Conservation (phyloP, 768 basidiomycete genomes). For the Dioszegia hungarica region DNA sequence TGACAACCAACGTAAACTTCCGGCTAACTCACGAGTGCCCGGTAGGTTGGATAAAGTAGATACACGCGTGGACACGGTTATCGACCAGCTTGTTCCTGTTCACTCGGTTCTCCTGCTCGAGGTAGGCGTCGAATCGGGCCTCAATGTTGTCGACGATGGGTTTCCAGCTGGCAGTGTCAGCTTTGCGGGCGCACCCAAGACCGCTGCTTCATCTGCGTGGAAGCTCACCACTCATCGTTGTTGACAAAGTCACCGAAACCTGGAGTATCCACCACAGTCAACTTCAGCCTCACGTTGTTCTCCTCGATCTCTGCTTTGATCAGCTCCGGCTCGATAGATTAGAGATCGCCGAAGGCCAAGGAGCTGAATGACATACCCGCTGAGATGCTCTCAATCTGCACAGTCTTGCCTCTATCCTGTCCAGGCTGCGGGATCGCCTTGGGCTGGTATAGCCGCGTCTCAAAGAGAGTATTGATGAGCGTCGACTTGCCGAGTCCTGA, state of each 20-base stretch:
- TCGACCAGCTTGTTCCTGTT: conserved; percentile 90
- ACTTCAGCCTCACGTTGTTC: conserved; percentile 88
- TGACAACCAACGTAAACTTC: conserved; percentile 52
- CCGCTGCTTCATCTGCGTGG: no score
- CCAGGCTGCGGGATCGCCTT: conserved; percentile 80
- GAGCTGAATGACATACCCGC: conserved; percentile 62
- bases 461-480: conserved; percentile 97
- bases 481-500: conserved; percentile 99
- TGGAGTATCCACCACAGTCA: conserved; percentile 99
- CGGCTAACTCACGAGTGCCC: conserved; percentile 94
- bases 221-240: conserved; percentile 84
- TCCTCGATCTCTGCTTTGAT: conserved; percentile 84
- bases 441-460: conserved; percentile 86
- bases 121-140: conserved; percentile 91
- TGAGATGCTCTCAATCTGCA: conserved; percentile 95
- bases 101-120: conserved; percentile 98
- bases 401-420: conserved; percentile 82
- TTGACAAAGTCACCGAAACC: conserved; percentile 99
- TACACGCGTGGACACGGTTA: conserved; percentile 95
- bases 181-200: neutral
- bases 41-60: conserved; percentile 98
- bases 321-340: neutral
- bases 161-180: conserved; percentile 68
- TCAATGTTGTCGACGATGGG: conserved; percentile 98
- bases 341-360: neutral